Percentiles rank a stretch among this genome's conserved stretches.
Evolutionary conservation across 306 rosid genomes (phyloP).

Genomic region (Cicer cuneatum): DNA sequence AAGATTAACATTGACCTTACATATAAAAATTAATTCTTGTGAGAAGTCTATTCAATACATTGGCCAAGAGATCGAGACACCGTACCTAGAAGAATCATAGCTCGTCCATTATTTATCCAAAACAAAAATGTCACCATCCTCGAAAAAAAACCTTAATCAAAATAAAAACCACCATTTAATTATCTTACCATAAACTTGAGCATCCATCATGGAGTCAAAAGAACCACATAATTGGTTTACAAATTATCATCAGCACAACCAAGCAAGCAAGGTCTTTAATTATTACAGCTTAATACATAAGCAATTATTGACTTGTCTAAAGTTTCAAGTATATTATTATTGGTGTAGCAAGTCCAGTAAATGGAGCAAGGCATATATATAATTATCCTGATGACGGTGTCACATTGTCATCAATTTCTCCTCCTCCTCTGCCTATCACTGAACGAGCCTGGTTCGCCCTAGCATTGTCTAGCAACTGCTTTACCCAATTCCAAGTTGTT

Average conservation of each 20-base stretch:
- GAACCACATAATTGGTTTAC: not conserved
- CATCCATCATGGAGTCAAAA: not conserved
- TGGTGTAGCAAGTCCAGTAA: not conserved
- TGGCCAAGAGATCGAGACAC: too few species aligned
- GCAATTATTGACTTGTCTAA: not conserved
- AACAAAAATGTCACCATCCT: too few species aligned
- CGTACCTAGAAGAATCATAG: too few species aligned
- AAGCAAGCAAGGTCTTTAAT: not conserved
- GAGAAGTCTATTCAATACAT: too few species aligned
- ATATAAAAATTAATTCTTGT: too few species aligned
- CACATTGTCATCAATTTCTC: conserved; percentile 66
- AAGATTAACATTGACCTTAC: too few species aligned
- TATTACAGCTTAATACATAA: not conserved
- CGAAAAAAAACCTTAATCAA: too few species aligned
- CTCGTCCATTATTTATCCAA: too few species aligned
- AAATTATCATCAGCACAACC: too few species aligned
- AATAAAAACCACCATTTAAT: not conserved
- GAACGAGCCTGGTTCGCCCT: conserved; percentile 54
- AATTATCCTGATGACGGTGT: conserved; percentile 40
- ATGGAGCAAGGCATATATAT: conserved; percentile 11
- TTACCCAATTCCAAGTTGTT: conserved; percentile 74
- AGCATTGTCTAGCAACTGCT: conserved; percentile 71
- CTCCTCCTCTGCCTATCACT: conserved; percentile 62
- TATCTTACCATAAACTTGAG: not conserved
- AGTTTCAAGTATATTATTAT: not conserved